These are phyloP conservation scores for Fusarium mangiferae DNA, from an alignment of 2,329 filamentous ascomycete species.

Conservation along the genomic window DNA sequence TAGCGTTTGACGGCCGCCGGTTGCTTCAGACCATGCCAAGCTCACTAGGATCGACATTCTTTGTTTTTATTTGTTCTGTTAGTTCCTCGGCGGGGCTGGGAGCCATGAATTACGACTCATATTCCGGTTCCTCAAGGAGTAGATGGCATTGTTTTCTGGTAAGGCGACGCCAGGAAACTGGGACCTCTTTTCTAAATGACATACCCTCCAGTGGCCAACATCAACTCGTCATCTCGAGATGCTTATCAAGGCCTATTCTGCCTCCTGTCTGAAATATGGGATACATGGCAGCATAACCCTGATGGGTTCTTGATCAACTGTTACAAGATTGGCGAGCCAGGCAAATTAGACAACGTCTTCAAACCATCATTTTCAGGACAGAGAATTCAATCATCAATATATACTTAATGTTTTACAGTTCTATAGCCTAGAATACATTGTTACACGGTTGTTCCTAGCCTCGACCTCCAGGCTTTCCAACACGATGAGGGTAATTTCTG, in stretches of 20 bases:
- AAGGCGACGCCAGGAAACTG: neutral
- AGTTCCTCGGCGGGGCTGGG: conserved; percentile 6
- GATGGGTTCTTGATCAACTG: neutral
- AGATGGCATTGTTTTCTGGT: neutral
- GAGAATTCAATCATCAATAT: conserved; percentile 6
- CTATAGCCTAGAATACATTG: conserved; percentile 43
- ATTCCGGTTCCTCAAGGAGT: neutral
- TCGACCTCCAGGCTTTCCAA: conserved; percentile 24
- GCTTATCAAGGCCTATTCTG: neutral
- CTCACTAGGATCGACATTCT: neutral
- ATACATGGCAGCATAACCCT: neutral
- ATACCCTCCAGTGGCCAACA: neutral
- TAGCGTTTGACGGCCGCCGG: neutral
- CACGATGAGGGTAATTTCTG: conserved; percentile 19
- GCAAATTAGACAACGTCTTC: neutral
- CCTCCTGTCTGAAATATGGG: neutral
- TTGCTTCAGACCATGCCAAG: neutral
- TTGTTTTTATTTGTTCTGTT: conserved; percentile 15
- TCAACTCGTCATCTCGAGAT: neutral
- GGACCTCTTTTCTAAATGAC: neutral
- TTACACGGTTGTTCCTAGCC: conserved; percentile 39
- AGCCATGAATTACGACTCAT: neutral
- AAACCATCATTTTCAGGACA: neutral
- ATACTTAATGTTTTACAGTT: conserved; percentile 35
- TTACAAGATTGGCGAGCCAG: neutral